Conservation (phyloP, 495 filamentous ascomycete species). For the Umbilicaria muhlenbergii region DNA sequence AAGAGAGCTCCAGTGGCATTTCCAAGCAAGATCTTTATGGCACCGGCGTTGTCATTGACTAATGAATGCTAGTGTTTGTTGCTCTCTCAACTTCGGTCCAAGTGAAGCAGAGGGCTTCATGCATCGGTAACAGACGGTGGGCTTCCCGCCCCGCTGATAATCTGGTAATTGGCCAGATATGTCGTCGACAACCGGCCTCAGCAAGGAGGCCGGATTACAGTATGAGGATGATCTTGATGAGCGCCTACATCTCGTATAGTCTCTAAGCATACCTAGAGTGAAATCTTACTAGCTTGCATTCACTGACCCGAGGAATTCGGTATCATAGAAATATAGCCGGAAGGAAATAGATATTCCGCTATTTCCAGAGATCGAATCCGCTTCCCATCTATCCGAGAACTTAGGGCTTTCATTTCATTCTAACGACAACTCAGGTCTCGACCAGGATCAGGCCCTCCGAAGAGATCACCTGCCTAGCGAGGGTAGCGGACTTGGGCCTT, state of each 20-base stretch:
- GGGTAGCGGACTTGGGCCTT: neutral
- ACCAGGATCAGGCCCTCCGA: neutral
- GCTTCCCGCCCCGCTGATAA: no score
- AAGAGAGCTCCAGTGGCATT: no score
- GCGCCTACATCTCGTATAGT: slow-evolving; percentile 3
- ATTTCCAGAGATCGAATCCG: no score
- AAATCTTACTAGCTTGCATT: slow-evolving; percentile 3
- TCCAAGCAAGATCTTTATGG: no score
- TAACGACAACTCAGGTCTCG: neutral
- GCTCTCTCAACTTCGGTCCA: no score
- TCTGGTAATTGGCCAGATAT: neutral
- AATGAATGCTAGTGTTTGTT: no score
- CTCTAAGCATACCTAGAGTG: slow-evolving; percentile 2
- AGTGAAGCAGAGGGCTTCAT: no score
- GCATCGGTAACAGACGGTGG: no score
- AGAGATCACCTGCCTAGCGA: neutral
- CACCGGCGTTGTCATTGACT: no score
- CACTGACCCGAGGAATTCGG: slow-evolving; percentile 1
- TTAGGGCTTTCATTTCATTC: neutral
- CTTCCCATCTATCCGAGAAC: no score
- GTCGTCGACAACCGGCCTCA: slow-evolving; percentile 4
- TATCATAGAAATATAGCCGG: neutral
- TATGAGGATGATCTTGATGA: slow-evolving; percentile 5
- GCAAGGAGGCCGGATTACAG: slow-evolving; percentile 3
- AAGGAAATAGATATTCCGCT: neutral